Conservation (phyloP, 2,329 filamentous ascomycete species). For the Colletotrichum noveboracense region DNA sequence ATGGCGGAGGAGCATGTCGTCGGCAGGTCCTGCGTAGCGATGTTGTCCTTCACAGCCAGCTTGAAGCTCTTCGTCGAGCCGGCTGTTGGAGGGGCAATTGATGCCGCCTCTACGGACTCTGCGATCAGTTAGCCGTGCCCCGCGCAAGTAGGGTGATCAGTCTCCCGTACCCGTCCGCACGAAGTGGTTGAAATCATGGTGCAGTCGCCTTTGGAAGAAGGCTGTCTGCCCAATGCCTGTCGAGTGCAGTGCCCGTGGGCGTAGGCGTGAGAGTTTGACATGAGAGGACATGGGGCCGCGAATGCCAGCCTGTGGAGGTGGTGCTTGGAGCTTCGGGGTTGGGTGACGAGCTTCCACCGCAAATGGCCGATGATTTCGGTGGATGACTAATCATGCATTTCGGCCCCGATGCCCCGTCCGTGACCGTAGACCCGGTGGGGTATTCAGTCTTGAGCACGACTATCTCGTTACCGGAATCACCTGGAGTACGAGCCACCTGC, state of each 20-base stretch:
- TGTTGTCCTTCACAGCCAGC: conserved; percentile 79
- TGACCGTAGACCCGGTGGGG: background rate
- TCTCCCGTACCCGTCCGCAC: conserved; percentile 2
- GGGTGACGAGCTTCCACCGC: background rate
- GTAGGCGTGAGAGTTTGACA: conserved; percentile 16
- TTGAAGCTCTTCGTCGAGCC: conserved; percentile 33
- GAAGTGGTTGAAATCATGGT: conserved; percentile 20
- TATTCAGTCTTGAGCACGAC: background rate
- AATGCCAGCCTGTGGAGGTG: background rate
- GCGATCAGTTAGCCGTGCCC: background rate
- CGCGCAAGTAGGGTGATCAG: background rate
- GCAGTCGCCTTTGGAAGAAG: background rate
- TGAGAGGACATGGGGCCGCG: conserved; percentile 20
- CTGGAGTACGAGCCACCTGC: background rate
- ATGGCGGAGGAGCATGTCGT: conserved; percentile 87
- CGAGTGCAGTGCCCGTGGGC: background rate
- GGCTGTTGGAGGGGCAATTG: background rate
- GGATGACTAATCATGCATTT: background rate
- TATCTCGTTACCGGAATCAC: fast-evolving
- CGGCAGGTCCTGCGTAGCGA: conserved; percentile 65
- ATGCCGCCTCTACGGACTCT: background rate
- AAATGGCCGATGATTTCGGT: background rate
- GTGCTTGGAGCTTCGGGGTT: background rate
- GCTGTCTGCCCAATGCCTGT: background rate
- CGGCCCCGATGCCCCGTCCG: background rate